These are phyloP conservation scores for Acacia concinna DNA, from an alignment of 331 rosid genomes.

Conservation along the genomic window DNA sequence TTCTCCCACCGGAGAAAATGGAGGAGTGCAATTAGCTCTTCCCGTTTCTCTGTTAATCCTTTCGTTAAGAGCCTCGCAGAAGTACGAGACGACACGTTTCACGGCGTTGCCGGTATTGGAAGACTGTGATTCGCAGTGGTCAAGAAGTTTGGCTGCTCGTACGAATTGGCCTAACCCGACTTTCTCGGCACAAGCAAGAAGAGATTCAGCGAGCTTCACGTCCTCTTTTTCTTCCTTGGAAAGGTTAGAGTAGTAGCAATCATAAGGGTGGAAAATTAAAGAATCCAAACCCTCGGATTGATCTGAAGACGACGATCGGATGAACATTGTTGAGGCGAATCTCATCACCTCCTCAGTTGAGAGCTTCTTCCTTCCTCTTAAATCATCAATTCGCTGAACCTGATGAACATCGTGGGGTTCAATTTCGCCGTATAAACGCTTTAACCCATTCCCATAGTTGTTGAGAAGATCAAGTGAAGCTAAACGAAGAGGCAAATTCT, in stretches of 20 bases:
- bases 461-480: slow-evolving; percentile 57
- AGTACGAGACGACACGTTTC: slow-evolving; percentile 51
- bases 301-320: slow-evolving; percentile 42
- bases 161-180: slow-evolving; percentile 54
- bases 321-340: slow-evolving; percentile 64
- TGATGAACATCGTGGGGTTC: not conserved
- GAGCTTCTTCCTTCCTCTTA: slow-evolving; percentile 30
- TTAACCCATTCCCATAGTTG: slow-evolving; percentile 45
- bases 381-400: not conserved
- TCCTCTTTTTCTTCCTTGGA: slow-evolving; percentile 53
- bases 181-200: slow-evolving; percentile 65
- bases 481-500: slow-evolving; percentile 26
- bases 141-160: slow-evolving; percentile 47
- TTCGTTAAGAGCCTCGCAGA: slow-evolving; percentile 52
- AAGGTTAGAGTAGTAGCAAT: slow-evolving; percentile 43
- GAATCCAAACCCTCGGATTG: slow-evolving; percentile 21
- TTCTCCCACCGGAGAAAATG: not conserved
- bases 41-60: slow-evolving; percentile 61
- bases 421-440: slow-evolving; percentile 30
- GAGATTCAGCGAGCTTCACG: slow-evolving; percentile 56
- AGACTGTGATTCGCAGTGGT: slow-evolving; percentile 37
- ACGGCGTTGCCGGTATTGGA: slow-evolving; percentile 50
- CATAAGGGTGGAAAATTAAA: slow-evolving; percentile 47
- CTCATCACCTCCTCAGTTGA: slow-evolving; percentile 63
- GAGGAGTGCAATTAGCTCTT: slow-evolving; percentile 12